Evolutionary conservation across 768 basidiomycete species (phyloP).

Genomic region (Russula brevipes): DNA sequence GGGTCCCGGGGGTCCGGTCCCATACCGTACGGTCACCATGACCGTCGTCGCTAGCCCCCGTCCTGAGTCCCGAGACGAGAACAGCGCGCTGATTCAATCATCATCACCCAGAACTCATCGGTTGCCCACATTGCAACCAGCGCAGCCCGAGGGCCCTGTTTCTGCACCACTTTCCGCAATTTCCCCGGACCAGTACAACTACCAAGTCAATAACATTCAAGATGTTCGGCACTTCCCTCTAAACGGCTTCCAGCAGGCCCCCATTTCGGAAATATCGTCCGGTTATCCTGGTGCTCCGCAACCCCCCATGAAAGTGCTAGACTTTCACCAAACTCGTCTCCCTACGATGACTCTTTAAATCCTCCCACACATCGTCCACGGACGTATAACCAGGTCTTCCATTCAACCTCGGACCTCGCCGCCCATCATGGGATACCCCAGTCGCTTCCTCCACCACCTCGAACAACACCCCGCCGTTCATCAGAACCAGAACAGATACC

Average conservation of each 20-base stretch:
- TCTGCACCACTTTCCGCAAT: constrained; percentile 44
- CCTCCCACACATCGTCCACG: constrained; percentile 51
- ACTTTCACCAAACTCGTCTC: constrained; percentile 48
- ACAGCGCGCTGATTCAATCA: constrained; percentile 45
- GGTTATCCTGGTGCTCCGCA: constrained; percentile 39
- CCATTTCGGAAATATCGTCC: constrained; percentile 32
- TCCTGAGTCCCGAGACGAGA: constrained; percentile 27
- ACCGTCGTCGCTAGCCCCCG: constrained; percentile 11
- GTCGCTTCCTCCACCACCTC: constrained; percentile 62
- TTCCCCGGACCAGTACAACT: constrained; percentile 38
- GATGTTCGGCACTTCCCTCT: constrained; percentile 47
- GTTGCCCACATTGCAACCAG: constrained; percentile 47
- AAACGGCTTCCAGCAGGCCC: constrained; percentile 41
- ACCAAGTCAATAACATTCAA: constrained; percentile 33
- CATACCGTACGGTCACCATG: constrained; percentile 2
- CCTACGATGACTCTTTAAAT: constrained; percentile 58
- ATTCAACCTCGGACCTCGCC: constrained; percentile 61
- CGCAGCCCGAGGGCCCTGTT: constrained; percentile 32
- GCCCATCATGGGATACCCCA: constrained; percentile 77
- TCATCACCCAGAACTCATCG: constrained; percentile 46
- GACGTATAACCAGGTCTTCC: constrained; percentile 61
- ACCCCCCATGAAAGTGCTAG: constrained; percentile 43
- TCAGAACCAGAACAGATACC: constrained; percentile 34
- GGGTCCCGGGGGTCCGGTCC: constrained; percentile 18
- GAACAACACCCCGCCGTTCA: constrained; percentile 46